Evolutionary conservation across 2,329 filamentous ascomycete genomes (phyloP).

Genomic region (Epichloe gansuensis): DNA sequence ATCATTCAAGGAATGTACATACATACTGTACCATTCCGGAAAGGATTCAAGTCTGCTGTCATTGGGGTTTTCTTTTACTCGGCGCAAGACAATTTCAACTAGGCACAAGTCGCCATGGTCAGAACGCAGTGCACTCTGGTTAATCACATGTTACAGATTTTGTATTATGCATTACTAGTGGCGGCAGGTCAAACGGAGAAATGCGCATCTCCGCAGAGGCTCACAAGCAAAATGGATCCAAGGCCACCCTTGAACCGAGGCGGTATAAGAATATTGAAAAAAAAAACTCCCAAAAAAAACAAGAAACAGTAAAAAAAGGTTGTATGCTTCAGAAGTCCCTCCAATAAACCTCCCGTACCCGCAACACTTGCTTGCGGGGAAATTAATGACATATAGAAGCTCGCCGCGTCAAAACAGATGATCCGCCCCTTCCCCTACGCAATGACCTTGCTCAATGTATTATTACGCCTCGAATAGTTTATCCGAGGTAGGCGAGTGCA

Average conservation of each 20-base stretch:
- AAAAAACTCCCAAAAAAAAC: too few relatives aligned
- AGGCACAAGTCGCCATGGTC: too few relatives aligned
- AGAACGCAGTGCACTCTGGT: not conserved
- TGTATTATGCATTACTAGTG: not conserved
- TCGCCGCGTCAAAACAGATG: not conserved
- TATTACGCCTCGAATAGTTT: not conserved
- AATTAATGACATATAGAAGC: not conserved
- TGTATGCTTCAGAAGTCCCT: not conserved
- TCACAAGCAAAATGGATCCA: not conserved
- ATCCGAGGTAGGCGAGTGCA: conserved; percentile 22
- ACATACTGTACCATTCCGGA: too few relatives aligned
- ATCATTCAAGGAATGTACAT: too few relatives aligned
- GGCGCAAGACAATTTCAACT: too few relatives aligned
- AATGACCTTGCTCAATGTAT: not conserved
- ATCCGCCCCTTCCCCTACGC: not conserved
- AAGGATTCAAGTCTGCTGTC: too few relatives aligned
- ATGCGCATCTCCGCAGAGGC: not conserved
- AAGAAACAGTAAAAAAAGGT: not conserved
- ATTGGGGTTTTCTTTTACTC: too few relatives aligned
- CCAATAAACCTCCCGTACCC: not conserved
- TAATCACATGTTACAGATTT: not conserved
- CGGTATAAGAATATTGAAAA: not conserved
- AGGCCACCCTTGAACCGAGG: not conserved
- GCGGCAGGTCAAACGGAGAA: not conserved
- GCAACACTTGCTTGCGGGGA: not conserved